Evolutionary conservation across 805 yeast genomes (phyloP).

Genomic region (Metschnikowia lunata): DNA sequence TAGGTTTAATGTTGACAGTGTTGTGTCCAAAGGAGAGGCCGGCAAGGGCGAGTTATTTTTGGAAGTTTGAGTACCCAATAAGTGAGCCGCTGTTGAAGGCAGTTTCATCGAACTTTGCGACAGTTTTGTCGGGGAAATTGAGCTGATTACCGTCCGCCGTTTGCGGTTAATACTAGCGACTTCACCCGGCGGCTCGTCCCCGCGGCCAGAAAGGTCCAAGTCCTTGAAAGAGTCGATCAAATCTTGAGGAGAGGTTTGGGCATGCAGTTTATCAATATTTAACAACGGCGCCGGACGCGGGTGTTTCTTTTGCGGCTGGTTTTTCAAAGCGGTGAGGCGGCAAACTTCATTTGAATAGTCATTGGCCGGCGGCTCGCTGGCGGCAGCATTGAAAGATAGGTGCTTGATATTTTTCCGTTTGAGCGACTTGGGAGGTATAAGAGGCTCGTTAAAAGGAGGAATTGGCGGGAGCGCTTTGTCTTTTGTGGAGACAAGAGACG

Average conservation of each 20-base stretch:
- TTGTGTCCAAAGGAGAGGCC: conserved; percentile 32
- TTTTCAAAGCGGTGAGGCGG: conserved; percentile 12
- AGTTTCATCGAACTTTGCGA: not conserved
- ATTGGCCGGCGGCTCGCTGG: not conserved
- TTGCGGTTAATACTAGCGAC: conserved; percentile 14
- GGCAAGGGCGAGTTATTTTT: conserved; percentile 9
- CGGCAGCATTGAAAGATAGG: conserved; percentile 17
- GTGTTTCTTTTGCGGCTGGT: conserved; percentile 19
- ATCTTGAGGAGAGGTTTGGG: conserved; percentile 2
- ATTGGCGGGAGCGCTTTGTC: conserved; percentile 39
- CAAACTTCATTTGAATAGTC: conserved; percentile 5
- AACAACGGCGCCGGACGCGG: conserved; percentile 32
- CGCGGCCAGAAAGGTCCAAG: conserved; percentile 7
- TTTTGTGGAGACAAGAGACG: conserved; percentile 19
- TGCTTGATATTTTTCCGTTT: conserved; percentile 39
- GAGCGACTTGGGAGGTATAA: conserved; percentile 33
- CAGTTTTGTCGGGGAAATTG: conserved; percentile 38
- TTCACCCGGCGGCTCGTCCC: not conserved
- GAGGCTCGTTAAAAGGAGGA: conserved; percentile 23
- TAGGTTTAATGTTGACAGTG: conserved; percentile 25
- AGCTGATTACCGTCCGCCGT: conserved; percentile 40
- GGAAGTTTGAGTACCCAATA: not conserved
- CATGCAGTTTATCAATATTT: conserved; percentile 15
- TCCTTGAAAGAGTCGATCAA: conserved; percentile 6
- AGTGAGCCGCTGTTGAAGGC: not conserved